Base-by-base conservation (phyloP, 495 filamentous ascomycete genomes). In the Venustampulla echinocandica region DNA sequence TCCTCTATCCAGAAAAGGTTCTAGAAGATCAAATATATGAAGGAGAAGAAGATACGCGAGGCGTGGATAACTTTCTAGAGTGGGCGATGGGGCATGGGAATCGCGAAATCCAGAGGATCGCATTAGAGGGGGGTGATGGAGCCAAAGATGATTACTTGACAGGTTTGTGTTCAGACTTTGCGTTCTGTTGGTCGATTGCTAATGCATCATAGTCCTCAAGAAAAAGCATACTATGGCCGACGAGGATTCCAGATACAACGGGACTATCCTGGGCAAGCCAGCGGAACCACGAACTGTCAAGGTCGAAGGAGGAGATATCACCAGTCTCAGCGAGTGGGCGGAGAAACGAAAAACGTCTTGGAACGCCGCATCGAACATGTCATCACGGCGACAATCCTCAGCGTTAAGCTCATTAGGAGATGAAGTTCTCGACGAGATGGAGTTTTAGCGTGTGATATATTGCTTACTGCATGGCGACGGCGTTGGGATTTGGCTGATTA, bases 221-320 rank as follows among this genome's bases (percentile, higher is more conserved):
- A 84, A 85, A 58, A 90, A 88, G 48, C 83, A 90, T 61, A 85
- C 77, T 62, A 90, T 89, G 57, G 85, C 79, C 3, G 80, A 80
- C 30, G 86, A 92, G 52, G 85, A 90, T 50, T 79, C 82, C 9
- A 76, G 88, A 50, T 94, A 81, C 61, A 73, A 79, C 24, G 86
- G 86, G 2, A 93, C 89, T 3, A 70, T 87, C 0, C 63, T 96
- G 10, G 89, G 89, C 2, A 80, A 78, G 51, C 62, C 64, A 36
- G 75, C 70, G 20, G 84, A 89, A 46, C 79, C 82, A 28, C 76
- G 77, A 53, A 71, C 76, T 2, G 59, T 90, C 18, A 63, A 71
- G 35, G 77, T 90, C 25, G 87, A 92, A 54, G 87, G 87, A 22
- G 82, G 84, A 22, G 64, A 73, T 13, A 73, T 69, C 15, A 77